phyloP scores from a whole-genome alignment of 495 filamentous ascomycete genomes.

The Xylaria cubensis region DNA sequence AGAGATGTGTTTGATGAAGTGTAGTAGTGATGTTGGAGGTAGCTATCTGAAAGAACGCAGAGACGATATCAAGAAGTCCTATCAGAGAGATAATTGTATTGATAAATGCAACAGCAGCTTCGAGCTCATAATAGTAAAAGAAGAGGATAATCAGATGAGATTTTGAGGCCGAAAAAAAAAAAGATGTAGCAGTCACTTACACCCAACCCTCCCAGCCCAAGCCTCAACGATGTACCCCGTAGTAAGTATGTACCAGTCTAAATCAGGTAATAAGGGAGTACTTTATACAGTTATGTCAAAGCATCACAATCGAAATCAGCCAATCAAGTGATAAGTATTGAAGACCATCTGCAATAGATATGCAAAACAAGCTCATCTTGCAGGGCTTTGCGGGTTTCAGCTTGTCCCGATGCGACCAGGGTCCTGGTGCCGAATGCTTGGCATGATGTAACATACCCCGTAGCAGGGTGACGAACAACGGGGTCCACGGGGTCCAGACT shows the following conservation, averaged over 20 bases:
- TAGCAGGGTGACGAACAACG: background rate
- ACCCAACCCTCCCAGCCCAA: background rate
- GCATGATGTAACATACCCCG: background rate
- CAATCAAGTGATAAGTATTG: background rate
- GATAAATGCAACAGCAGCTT: background rate
- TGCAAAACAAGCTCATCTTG: conserved; percentile 8
- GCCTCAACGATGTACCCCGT: background rate
- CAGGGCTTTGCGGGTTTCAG: conserved; percentile 8
- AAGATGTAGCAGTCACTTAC: background rate
- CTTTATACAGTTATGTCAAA: background rate
- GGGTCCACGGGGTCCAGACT: background rate
- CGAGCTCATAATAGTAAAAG: background rate
- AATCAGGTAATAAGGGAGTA: background rate
- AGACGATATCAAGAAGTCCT: background rate
- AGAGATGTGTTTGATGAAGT: background rate
- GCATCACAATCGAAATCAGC: background rate
- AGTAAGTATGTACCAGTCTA: background rate
- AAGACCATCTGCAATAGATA: background rate
- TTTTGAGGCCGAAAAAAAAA: background rate
- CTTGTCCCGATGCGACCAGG: background rate
- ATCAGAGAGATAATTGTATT: background rate
- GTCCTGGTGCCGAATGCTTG: background rate
- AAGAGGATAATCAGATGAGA: background rate
- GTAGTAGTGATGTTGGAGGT: background rate
- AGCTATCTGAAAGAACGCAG: background rate